Conservation (phyloP, 208 protist genomes). For the Strigomonas culicis region DNA sequence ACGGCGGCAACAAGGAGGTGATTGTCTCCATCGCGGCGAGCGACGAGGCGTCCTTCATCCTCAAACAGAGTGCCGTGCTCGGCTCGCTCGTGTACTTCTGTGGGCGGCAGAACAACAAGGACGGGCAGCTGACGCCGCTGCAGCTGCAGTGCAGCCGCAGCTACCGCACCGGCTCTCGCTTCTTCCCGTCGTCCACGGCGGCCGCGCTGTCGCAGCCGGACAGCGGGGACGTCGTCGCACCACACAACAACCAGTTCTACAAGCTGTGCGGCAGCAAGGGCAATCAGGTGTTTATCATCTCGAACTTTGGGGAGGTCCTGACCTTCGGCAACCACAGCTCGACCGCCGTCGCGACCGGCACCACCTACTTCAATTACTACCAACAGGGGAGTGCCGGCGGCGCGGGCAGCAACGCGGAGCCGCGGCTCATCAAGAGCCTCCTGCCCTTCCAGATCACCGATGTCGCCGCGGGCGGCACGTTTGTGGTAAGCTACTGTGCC, state of each 20-base stretch:
- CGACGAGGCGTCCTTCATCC: constrained; percentile 73
- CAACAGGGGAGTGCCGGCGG: no score
- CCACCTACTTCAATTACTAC: no score
- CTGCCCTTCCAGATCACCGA: not conserved
- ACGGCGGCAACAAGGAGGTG: constrained; percentile 20
- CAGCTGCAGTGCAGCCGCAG: no score
- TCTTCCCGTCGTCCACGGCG: no score
- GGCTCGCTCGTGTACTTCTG: constrained; percentile 79
- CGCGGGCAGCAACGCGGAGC: not conserved
- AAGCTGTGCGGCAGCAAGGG: not conserved
- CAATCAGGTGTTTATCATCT: not conserved
- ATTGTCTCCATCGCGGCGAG: constrained; percentile 57
- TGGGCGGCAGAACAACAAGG: constrained; percentile 51
- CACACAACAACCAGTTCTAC: not conserved
- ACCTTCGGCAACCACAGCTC: not conserved
- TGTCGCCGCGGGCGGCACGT: not conserved
- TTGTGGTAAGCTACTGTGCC: not conserved
- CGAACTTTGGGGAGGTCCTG: not conserved
- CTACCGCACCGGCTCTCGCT: no score
- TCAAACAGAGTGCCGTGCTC: constrained; percentile 51
- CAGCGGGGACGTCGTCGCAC: not conserved
- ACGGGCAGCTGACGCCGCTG: constrained; percentile 49
- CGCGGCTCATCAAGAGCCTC: not conserved
- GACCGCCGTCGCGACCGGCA: no score
- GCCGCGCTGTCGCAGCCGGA: no score